These are phyloP conservation scores for Tricholomella constricta DNA, from an alignment of 768 basidiomycete genomes.

Conservation along the genomic window DNA sequence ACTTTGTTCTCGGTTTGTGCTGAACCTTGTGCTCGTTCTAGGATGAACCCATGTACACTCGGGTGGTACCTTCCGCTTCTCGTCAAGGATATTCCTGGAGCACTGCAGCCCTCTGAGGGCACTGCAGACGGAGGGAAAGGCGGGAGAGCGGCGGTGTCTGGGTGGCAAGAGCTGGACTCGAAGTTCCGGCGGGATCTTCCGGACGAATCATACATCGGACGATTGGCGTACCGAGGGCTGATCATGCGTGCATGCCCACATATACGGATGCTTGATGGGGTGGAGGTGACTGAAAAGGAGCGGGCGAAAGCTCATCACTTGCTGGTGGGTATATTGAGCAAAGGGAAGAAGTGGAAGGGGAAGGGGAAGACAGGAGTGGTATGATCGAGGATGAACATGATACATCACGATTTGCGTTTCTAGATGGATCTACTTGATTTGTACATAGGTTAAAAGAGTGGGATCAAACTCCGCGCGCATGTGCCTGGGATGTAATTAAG, in stretches of 20 bases:
- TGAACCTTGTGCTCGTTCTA: constrained; percentile 22
- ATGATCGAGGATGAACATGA: constrained; percentile 20
- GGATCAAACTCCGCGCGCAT: neutral
- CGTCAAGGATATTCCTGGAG: constrained; percentile 66
- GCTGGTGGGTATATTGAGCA: constrained; percentile 55
- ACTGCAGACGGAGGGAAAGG: constrained; percentile 22
- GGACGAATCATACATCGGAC: constrained; percentile 82
- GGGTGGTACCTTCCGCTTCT: constrained; percentile 94
- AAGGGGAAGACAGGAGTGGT: constrained; percentile 3
- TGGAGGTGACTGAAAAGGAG: constrained; percentile 82
- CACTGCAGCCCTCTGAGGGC: constrained; percentile 60
- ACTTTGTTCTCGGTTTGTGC: constrained; percentile 5
- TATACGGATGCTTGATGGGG: constrained; percentile 82
- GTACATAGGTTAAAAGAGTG: constrained; percentile 3
- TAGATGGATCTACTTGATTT: neutral
- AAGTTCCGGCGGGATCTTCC: constrained; percentile 91
- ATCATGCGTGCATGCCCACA: constrained; percentile 74
- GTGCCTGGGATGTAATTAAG: constrained; percentile 20
- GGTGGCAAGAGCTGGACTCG: constrained; percentile 79
- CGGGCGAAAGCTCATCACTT: constrained; percentile 77
- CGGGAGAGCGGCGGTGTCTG: constrained; percentile 26
- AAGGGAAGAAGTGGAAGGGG: constrained; percentile 35
- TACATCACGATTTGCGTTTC: constrained; percentile 20
- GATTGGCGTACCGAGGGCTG: constrained; percentile 87
- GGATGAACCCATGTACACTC: constrained; percentile 96